These are phyloP conservation scores for Sordariomycetes sp. DNA, from an alignment of 2,329 filamentous ascomycete genomes.

Conservation along the genomic window DNA sequence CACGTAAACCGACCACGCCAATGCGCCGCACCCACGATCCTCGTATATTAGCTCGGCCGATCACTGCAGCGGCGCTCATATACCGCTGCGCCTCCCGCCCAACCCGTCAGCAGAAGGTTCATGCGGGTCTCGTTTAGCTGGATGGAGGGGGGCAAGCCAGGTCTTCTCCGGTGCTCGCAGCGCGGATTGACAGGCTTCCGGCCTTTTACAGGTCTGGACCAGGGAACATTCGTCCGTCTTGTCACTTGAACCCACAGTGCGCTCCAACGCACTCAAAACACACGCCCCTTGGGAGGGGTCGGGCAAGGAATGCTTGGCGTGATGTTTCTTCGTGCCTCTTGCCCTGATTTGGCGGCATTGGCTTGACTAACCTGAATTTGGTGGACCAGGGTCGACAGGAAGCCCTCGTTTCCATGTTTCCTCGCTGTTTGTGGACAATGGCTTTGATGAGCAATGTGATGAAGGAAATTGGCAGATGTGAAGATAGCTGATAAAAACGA, in stretches of 20 bases:
- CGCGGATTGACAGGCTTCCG: not conserved
- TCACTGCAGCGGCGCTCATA: not conserved
- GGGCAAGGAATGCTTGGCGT: not conserved
- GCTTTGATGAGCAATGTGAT: not conserved
- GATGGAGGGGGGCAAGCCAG: not conserved
- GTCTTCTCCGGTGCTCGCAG: not conserved
- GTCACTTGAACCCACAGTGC: not conserved
- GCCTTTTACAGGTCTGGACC: not conserved
- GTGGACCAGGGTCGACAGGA: not conserved
- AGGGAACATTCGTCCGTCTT: not conserved
- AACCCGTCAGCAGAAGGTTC: not conserved
- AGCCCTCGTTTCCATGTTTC: not conserved
- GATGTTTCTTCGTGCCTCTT: not conserved
- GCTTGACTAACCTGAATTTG: not conserved
- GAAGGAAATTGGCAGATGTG: not conserved
- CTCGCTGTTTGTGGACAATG: not conserved
- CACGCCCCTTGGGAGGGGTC: not conserved
- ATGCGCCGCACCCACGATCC: not conserved
- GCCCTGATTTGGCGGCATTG: too few relatives aligned
- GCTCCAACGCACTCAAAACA: not conserved
- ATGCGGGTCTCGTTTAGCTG: not conserved
- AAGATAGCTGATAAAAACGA: not conserved
- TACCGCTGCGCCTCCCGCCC: not conserved
- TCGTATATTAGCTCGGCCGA: conserved; percentile 1
- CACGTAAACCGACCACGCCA: too few relatives aligned